phyloP scores from a whole-genome alignment of 73 alveolate species.

The Symbiodinium natans region DNA sequence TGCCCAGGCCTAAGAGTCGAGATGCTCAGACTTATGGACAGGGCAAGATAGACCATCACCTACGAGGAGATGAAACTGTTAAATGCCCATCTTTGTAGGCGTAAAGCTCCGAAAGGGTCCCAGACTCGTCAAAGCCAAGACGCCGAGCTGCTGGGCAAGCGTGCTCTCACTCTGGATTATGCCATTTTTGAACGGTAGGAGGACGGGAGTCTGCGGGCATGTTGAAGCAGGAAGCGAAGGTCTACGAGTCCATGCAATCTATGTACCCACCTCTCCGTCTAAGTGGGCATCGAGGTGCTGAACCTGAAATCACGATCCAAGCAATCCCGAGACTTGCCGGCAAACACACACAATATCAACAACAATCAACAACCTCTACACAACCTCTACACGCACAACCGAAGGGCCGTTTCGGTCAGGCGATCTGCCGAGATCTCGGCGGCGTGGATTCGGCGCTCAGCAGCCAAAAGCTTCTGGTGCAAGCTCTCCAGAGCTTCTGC shows the following conservation, averaged over 20 bases:
- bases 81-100: too few species aligned
- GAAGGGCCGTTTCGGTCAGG: neutral
- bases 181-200: too few species aligned
- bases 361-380: too few species aligned
- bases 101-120: neutral
- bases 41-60: too few species aligned
- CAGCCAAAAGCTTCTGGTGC: slow-evolving; percentile 10
- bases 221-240: too few species aligned
- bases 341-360: too few species aligned
- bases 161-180: neutral
- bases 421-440: neutral
- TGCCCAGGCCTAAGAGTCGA: neutral
- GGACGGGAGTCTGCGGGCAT: too few species aligned
- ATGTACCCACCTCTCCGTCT: neutral
- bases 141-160: neutral
- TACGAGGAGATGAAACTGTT: too few species aligned
- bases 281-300: neutral
- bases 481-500: neutral
- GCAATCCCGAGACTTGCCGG: neutral
- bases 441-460: slow-evolving; percentile 1
- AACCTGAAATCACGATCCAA: neutral
- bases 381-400: too few species aligned
- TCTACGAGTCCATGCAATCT: too few species aligned
- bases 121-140: neutral
- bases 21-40: too few species aligned